Base-by-base conservation (phyloP, 176 grass and related monocot genomes). In the Themeda triandra region DNA sequence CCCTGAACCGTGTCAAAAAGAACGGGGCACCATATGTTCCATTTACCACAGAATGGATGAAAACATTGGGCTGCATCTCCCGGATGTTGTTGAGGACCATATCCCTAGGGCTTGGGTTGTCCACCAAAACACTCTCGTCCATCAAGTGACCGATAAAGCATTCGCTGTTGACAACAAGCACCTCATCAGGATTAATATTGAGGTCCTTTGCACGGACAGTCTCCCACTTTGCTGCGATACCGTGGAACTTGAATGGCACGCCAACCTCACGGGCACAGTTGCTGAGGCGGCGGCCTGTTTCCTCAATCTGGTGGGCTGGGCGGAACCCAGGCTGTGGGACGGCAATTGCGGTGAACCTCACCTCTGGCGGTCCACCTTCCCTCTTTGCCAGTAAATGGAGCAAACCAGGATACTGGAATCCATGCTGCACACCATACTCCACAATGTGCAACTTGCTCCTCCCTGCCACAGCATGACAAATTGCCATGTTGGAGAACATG, bases 271-370 rank as follows among this genome's bases (percentile, higher is more conserved):
- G 63, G 18, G 90, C 90, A 15, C 54, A 64, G 24, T 58, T 78
- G 75, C 59, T 73, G 11, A 92, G 78, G 6, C 90, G 86, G 5
- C 70, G 74, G 2, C 90, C 86, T 69, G 86, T 86, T 69, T 89
- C 80, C 14, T 92, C 86, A 6, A 83, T 65, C 46, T 77, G 83
- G 48, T 65, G 51, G 5, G 83, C 63, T 27, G 90, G 90, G 40
- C 90, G 90, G 69, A 92, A 92, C 39, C 90, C 90, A 0, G 66
- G 83, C 40, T 83, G 66, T 1, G 90, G 90, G 6, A 86, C 27
- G 17, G 83, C 86, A 18, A 92, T 89, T 4, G 79, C 69, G 8
- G 86, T 92, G 30, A 92, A n/a, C 73, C 86, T 81, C 68, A 92
- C 77, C 33, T 82, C 70, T 6, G 86, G 86, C 1, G 90, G 83